phyloP scores from a whole-genome alignment of 1,284 basidiomycete genomes.

The Cystobasidium sp. region DNA sequence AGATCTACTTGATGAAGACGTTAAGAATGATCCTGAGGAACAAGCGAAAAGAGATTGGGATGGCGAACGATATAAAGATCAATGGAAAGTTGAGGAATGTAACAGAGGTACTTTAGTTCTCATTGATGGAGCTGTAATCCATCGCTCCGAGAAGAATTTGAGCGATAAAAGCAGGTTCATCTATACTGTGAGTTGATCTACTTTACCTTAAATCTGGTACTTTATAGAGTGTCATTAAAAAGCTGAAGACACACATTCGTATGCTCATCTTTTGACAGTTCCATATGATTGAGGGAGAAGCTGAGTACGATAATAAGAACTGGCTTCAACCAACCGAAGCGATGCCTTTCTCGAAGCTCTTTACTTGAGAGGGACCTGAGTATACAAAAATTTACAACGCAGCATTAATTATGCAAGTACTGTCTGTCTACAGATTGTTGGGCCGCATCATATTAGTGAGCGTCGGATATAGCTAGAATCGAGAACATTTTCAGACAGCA shows the following conservation, averaged over 20 bases:
- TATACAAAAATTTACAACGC: too few relatives aligned
- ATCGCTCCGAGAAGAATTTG: slow-evolving; percentile 74
- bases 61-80: slow-evolving; percentile 19
- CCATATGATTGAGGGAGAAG: slow-evolving; percentile 67
- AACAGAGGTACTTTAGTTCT: slow-evolving; percentile 77
- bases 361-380: slow-evolving; percentile 53
- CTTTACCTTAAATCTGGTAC: too few relatives aligned
- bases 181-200: slow-evolving; percentile 67
- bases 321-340: slow-evolving; percentile 80
- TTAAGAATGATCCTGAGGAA: slow-evolving; percentile 54
- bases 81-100: slow-evolving; percentile 39
- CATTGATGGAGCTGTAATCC: slow-evolving; percentile 80
- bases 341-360: slow-evolving; percentile 79
- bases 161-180: slow-evolving; percentile 74
- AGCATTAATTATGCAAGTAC: too few relatives aligned
- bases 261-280: slow-evolving; percentile 64
- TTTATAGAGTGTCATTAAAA: too few relatives aligned
- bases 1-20: slow-evolving; percentile 59
- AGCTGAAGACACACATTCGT: too few relatives aligned
- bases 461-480: too few relatives aligned
- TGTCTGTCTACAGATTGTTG: too few relatives aligned
- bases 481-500: too few relatives aligned
- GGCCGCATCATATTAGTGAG: too few relatives aligned
- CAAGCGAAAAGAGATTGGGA: slow-evolving; percentile 61
- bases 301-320: slow-evolving; percentile 73